A percentile compares a stretch with the other conserved stretches of the same genome.
phyloP scores from a whole-genome alignment of 2,329 filamentous ascomycete species.

The Aspergillus luchuensis region DNA sequence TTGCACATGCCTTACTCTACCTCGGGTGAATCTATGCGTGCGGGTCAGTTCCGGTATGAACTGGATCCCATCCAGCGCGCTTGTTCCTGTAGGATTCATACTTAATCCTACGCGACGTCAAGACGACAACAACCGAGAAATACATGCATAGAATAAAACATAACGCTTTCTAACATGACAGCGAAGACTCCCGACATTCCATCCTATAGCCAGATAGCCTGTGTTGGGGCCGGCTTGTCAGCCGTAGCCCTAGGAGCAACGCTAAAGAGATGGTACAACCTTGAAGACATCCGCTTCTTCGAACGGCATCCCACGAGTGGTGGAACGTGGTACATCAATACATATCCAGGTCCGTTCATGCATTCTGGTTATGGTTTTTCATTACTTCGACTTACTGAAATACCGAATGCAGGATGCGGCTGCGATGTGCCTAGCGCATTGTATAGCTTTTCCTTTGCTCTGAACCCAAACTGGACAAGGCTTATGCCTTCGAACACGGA shows the following conservation, averaged over 20 bases:
- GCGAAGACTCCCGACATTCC: constrained; percentile 3
- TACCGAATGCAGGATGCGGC: constrained; percentile 42
- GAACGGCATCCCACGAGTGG: constrained; percentile 58
- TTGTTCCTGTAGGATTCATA: no score
- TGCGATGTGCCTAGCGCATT: constrained; percentile 57
- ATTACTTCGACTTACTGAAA: no score
- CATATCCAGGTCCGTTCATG: constrained; percentile 52
- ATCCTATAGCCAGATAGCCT: constrained; percentile 30
- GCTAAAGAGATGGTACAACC: constrained; percentile 58
- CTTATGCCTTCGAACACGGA: constrained; percentile 53
- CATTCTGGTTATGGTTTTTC: no score
- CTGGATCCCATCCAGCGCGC: no score
- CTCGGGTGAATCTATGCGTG: no score
- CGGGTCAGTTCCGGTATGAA: no score
- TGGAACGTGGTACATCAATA: constrained; percentile 65
- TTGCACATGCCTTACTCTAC: no score
- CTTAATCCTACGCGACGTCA: no score
- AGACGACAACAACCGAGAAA: no score
- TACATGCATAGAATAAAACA: no score
- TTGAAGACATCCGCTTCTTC: constrained; percentile 62
- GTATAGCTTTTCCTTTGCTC: constrained; percentile 59
- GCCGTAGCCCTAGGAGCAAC: constrained; percentile 62
- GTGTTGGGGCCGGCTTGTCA: constrained; percentile 61
- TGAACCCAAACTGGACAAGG: constrained; percentile 53
- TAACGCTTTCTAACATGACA: neutral